Evolutionary conservation across 306 rosid species (phyloP).

Genomic region (Vicia sativa): DNA sequence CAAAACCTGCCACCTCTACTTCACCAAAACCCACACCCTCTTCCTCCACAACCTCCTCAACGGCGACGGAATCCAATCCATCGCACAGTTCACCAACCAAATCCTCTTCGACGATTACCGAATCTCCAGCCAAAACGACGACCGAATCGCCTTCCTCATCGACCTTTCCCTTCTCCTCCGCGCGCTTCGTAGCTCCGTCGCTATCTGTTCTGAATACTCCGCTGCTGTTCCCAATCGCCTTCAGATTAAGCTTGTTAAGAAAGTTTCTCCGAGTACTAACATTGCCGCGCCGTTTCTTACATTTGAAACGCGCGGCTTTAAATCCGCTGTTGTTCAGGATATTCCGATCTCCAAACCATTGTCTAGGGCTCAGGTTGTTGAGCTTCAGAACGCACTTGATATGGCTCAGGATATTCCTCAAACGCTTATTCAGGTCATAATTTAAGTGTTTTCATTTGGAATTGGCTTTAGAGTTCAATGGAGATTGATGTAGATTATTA

Average conservation of each 20-base stretch:
- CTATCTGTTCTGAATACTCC: slow-evolving; percentile 60
- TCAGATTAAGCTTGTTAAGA: slow-evolving; percentile 85
- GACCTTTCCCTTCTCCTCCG: slow-evolving; percentile 85
- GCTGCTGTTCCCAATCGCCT: slow-evolving; percentile 50
- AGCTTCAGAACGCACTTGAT: slow-evolving; percentile 79
- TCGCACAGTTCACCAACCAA: slow-evolving; percentile 79
- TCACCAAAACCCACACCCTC: slow-evolving; percentile 71
- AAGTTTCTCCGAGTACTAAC: slow-evolving; percentile 64
- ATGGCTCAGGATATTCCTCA: slow-evolving; percentile 88
- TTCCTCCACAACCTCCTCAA: slow-evolving; percentile 95
- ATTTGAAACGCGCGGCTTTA: slow-evolving; percentile 76
- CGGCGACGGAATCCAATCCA: slow-evolving; percentile 74
- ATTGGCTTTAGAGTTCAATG: not conserved
- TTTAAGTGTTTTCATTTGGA: not conserved
- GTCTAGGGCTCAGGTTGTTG: slow-evolving; percentile 69
- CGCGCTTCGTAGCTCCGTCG: slow-evolving; percentile 85
- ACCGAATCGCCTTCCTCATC: slow-evolving; percentile 80
- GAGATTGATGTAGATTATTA: not conserved
- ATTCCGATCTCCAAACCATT: slow-evolving; percentile 86
- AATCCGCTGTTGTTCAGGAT: slow-evolving; percentile 88
- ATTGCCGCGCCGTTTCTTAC: slow-evolving; percentile 79
- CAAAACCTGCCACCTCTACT: slow-evolving; percentile 68
- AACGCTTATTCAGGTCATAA: slow-evolving; percentile 70
- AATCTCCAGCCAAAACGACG: slow-evolving; percentile 83
- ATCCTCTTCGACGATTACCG: slow-evolving; percentile 80